phyloP scores from a whole-genome alignment of 371 early-diverging fungal species.

The Lichtheimia ramosa region DNA sequence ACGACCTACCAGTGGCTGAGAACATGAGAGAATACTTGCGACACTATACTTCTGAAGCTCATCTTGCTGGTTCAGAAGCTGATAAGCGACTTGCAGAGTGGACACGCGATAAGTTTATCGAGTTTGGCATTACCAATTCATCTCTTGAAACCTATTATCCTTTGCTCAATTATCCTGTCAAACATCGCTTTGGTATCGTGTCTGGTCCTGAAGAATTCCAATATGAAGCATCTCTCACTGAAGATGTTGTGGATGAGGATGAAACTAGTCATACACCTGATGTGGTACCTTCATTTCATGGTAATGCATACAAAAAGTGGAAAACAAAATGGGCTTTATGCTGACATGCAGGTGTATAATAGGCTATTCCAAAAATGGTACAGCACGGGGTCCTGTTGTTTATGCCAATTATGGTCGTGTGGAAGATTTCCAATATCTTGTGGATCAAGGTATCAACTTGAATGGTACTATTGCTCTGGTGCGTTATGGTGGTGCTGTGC shows the following conservation, averaged over 20 bases:
- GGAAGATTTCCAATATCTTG: constrained; percentile 58
- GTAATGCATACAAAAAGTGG: constrained; percentile 9
- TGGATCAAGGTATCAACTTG: constrained; percentile 44
- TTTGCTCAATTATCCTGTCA: constrained; percentile 56
- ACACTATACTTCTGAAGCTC: constrained; percentile 53
- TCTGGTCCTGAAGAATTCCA: constrained; percentile 42
- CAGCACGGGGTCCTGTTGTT: constrained; percentile 59
- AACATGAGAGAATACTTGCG: constrained; percentile 33
- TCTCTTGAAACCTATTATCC: constrained; percentile 60
- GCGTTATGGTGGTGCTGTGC: constrained; percentile 59
- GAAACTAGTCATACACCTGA: constrained; percentile 48
- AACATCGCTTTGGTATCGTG: constrained; percentile 54
- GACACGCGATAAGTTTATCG: constrained; percentile 51
- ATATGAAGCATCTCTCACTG: constrained; percentile 56
- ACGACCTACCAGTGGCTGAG: constrained; percentile 16
- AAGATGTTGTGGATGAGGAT: constrained; percentile 61
- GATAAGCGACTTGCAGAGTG: constrained; percentile 52
- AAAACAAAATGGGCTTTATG: not conserved
- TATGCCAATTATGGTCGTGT: constrained; percentile 68
- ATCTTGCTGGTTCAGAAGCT: constrained; percentile 47
- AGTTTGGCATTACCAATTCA: constrained; percentile 53
- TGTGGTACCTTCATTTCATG: constrained; percentile 66
- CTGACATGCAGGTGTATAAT: not conserved
- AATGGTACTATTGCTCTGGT: constrained; percentile 60
- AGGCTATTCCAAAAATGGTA: constrained; percentile 61